phyloP scores from a whole-genome alignment of 345 rosid genomes.

The Adansonia digitata region DNA sequence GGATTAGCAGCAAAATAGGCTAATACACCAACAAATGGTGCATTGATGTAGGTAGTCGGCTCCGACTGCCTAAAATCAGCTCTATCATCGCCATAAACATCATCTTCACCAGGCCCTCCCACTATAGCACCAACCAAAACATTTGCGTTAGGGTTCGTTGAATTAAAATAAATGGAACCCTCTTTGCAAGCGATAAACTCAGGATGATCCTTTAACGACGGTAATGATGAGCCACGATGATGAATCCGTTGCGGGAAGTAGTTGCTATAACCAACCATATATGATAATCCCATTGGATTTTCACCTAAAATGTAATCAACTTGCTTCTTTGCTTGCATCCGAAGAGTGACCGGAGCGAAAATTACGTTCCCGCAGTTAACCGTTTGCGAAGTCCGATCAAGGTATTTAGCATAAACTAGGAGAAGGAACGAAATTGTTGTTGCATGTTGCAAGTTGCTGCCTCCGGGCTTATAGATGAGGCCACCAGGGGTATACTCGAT shows the following conservation, averaged over 20 bases:
- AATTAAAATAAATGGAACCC: conserved; percentile 66
- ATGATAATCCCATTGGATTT: conserved; percentile 78
- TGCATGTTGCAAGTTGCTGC: conserved; percentile 92
- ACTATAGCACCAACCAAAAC: conserved; percentile 73
- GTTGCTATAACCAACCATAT: conserved; percentile 89
- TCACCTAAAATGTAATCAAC: conserved; percentile 89
- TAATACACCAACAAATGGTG: conserved; percentile 91
- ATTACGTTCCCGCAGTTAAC: conserved; percentile 52
- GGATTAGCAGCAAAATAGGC: conserved; percentile 90
- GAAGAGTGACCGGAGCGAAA: conserved; percentile 53
- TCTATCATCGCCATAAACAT: conserved; percentile 58
- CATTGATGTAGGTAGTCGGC: conserved; percentile 93
- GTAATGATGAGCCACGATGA: conserved; percentile 88
- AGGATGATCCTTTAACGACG: conserved; percentile 63
- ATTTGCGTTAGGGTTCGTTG: conserved; percentile 69
- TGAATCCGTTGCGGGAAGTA: conserved; percentile 75
- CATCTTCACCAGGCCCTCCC: conserved; percentile 86
- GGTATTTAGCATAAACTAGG: conserved; percentile 75
- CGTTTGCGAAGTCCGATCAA: conserved; percentile 56
- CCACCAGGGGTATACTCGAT: conserved; percentile 78
- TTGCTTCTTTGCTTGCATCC: conserved; percentile 72
- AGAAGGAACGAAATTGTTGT: conserved; percentile 85
- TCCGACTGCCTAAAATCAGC: conserved; percentile 73
- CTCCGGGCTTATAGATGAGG: conserved; percentile 89
- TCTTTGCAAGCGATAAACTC: conserved; percentile 60